Base-by-base conservation (phyloP, 768 basidiomycete genomes). In the Russula abietina region DNA sequence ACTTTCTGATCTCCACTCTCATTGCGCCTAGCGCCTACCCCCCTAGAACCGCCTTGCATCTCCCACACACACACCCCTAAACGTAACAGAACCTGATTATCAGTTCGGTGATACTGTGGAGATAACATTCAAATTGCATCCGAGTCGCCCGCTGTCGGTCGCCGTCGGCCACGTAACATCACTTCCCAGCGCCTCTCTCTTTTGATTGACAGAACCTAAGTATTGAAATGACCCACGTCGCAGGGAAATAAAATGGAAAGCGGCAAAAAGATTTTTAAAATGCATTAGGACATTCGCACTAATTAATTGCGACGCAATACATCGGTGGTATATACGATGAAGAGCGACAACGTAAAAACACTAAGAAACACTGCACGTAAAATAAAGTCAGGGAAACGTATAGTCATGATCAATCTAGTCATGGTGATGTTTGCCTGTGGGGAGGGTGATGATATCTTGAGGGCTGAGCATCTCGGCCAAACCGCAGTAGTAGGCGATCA, bases 401-500 rank as follows among this genome's bases (percentile, higher is more conserved):
- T 36, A 6, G n/a, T 26, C 51, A 43, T 53, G 2, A 19, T 12
- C 22, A 24, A 39, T 17, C 46, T 43, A 55, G 30, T 48, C 26
- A 28, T 11, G 43, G 14, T 36, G 52, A 2, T 50, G 16, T 14
- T 67, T 60, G n/a, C 80, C 80, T 59, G 77, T 36, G 0, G 80
- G 80, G 24, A 81, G 73, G 0, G 64, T 68, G 68, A 80, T 75
- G 52, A 73, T 70, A 66, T 77, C 76, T 0, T 69, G 71, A 48
- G 70, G 70, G 38, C 74, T 72, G 14, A 81, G 75, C 38, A 81
- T 64, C 56, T 80, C 75, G 1, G 76, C 75, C 22, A 78, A 71
- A 60, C 76, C 80, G 46, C 72, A 69, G 64, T 81, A 81, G 74
- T 77, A 81, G n/a, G 80, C 80, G 59, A 82, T 68, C 64, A 72